These are phyloP conservation scores for Leucogyrophana mollusca DNA, from an alignment of 768 basidiomycete species.

Conservation along the genomic window DNA sequence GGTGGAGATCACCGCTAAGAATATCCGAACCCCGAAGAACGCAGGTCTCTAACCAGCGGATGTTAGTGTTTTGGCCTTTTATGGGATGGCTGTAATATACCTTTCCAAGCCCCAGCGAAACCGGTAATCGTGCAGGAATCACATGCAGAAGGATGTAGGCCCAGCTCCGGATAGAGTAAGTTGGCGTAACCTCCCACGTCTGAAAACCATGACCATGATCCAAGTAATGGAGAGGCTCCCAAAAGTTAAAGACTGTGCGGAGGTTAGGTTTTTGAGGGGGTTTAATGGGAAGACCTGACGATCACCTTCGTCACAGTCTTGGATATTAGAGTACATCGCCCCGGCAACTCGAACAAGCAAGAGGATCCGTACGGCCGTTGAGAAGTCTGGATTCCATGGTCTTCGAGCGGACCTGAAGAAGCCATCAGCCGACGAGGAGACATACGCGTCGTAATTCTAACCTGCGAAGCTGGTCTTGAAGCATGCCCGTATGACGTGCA, in stretches of 20 bases:
- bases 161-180: constrained; percentile 93
- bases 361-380: constrained; percentile 79
- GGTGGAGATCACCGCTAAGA: constrained; percentile 69
- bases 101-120: constrained; percentile 66
- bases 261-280: not conserved
- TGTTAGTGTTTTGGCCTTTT: not conserved
- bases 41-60: constrained; percentile 61
- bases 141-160: constrained; percentile 85
- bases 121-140: constrained; percentile 60
- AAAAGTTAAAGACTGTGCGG: constrained; percentile 99
- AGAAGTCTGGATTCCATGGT: constrained; percentile 86
- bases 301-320: constrained; percentile 95
- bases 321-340: constrained; percentile 95
- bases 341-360: constrained; percentile 75
- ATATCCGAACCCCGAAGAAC: constrained; percentile 88
- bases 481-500: constrained; percentile 60
- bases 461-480: constrained; percentile 82
- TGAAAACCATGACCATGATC: constrained; percentile 88
- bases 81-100: constrained; percentile 37
- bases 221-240: constrained; percentile 96
- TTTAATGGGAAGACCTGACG: not conserved
- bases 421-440: constrained; percentile 1
- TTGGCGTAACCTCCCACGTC: constrained; percentile 95
- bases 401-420: constrained; percentile 58
- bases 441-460: constrained; percentile 21